Conservation (phyloP, 768 basidiomycete species). For the Kwoniella sp. region DNA sequence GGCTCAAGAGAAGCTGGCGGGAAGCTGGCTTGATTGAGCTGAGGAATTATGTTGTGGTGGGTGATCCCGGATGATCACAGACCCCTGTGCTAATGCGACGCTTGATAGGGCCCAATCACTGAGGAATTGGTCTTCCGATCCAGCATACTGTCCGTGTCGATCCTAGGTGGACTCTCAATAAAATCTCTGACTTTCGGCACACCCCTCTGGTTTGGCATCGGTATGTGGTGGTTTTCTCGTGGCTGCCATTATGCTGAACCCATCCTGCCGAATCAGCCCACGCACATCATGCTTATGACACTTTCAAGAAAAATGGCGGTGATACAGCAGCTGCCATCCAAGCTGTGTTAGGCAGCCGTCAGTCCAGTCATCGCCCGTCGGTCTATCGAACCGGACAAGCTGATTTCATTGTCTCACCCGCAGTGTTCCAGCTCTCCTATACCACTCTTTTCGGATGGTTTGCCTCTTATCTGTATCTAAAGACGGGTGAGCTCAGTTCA, state of each 20-base stretch:
- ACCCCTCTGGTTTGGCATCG: conserved; percentile 82
- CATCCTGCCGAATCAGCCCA: conserved; percentile 61
- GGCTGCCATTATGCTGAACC: conserved; percentile 6
- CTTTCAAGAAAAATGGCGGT: conserved; percentile 68
- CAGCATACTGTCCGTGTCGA: conserved; percentile 70
- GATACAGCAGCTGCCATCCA: conserved; percentile 61
- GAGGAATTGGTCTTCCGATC: conserved; percentile 90
- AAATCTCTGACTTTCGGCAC: conserved; percentile 68
- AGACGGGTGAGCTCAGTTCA: conserved; percentile 57
- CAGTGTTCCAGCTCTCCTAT: conserved; percentile 83
- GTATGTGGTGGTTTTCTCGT: conserved; percentile 53
- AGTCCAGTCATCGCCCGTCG: conserved; percentile 41
- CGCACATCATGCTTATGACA: conserved; percentile 85
- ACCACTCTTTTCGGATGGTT: conserved; percentile 91
- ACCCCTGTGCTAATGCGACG: neutral
- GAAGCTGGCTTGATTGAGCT: conserved; percentile 55
- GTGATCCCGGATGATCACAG: conserved; percentile 20
- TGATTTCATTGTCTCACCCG: neutral
- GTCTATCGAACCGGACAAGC: neutral
- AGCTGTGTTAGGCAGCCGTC: conserved; percentile 54
- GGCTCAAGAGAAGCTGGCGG: conserved; percentile 3
- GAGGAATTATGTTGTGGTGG: conserved; percentile 63
- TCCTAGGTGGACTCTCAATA: conserved; percentile 60
- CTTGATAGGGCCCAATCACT: conserved; percentile 73
- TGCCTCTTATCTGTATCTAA: conserved; percentile 76